Percentiles rank a stretch among this genome's conserved stretches.
Evolutionary conservation across 1,284 basidiomycete species (phyloP).

Genomic region (Apiotrichum sp.): DNA sequence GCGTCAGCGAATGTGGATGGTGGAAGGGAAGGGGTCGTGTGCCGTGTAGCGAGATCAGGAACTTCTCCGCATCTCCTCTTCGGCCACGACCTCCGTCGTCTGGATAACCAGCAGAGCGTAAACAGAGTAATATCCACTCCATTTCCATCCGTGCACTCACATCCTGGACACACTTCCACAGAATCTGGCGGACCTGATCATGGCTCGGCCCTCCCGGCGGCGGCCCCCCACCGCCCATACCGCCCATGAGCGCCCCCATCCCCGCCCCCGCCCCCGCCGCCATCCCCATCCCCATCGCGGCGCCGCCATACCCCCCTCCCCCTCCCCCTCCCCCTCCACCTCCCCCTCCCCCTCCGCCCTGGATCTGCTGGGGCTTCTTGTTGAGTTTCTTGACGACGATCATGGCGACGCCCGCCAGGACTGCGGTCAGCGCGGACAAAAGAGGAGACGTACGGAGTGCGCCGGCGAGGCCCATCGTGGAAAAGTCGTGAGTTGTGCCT

Average conservation of each 20-base stretch:
- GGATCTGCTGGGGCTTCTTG: conserved; percentile 4
- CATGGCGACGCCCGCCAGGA: conserved; percentile 7
- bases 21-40: too few species aligned
- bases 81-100: too few species aligned
- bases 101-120: too few species aligned
- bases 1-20: conserved; percentile 2
- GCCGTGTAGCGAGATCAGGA: too few species aligned
- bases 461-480: conserved; percentile 2
- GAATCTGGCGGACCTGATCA: conserved; percentile 10
- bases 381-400: conserved; percentile 10
- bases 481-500: not conserved
- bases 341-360: not conserved
- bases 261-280: not conserved
- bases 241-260: not conserved
- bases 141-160: conserved; percentile 23
- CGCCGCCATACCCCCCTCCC: conserved; percentile 1
- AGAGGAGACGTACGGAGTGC: not conserved
- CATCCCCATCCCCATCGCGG: not conserved
- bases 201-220: not conserved
- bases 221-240: not conserved
- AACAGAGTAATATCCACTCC: too few species aligned
- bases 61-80: too few species aligned
- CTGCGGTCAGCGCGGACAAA: not conserved
- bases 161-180: conserved; percentile 46
- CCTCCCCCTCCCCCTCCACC: not conserved